Evolutionary conservation across 495 filamentous ascomycete genomes (phyloP).

Genomic region (Aspergillus homomorphus): DNA sequence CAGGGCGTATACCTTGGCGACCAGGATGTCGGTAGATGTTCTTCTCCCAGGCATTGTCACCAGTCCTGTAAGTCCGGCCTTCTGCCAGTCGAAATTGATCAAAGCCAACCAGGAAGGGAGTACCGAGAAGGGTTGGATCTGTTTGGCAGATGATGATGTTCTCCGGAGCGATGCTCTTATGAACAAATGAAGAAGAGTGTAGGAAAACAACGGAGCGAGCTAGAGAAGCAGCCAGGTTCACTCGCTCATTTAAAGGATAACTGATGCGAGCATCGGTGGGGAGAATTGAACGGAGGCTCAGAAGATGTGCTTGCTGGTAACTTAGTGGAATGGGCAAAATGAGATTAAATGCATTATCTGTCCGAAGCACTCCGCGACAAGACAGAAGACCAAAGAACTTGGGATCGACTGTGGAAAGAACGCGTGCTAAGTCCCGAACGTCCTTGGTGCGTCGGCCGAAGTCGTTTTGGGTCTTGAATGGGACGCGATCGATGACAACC

Average conservation of each 20-base stretch:
- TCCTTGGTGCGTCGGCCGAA: background rate
- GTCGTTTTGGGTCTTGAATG: background rate
- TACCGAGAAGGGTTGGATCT: slow-evolving; percentile 11
- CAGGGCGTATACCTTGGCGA: slow-evolving; percentile 32
- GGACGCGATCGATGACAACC: background rate
- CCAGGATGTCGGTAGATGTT: slow-evolving; percentile 43
- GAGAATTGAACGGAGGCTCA: slow-evolving; percentile 25
- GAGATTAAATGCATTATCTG: slow-evolving; percentile 10
- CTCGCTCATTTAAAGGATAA: slow-evolving; percentile 19
- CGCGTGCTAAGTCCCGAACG: slow-evolving; percentile 36
- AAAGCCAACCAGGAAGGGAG: slow-evolving; percentile 41
- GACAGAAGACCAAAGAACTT: slow-evolving; percentile 46
- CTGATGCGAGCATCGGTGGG: background rate
- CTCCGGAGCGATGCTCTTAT: slow-evolving; percentile 48
- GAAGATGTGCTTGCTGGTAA: slow-evolving; percentile 8
- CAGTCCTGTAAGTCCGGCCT: slow-evolving; percentile 13
- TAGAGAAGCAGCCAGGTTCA: slow-evolving; percentile 31
- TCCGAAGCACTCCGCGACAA: slow-evolving; percentile 37
- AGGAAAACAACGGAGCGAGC: slow-evolving; percentile 37
- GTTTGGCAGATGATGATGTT: slow-evolving; percentile 31
- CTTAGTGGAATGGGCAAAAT: slow-evolving; percentile 18
- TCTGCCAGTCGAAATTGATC: slow-evolving; percentile 29
- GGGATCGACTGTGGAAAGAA: slow-evolving; percentile 35
- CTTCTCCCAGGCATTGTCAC: slow-evolving; percentile 33
- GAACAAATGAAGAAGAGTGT: slow-evolving; percentile 41